Evolutionary conservation across 2,329 filamentous ascomycete genomes (phyloP).

Genomic region (Fusarium keratoplasticum): DNA sequence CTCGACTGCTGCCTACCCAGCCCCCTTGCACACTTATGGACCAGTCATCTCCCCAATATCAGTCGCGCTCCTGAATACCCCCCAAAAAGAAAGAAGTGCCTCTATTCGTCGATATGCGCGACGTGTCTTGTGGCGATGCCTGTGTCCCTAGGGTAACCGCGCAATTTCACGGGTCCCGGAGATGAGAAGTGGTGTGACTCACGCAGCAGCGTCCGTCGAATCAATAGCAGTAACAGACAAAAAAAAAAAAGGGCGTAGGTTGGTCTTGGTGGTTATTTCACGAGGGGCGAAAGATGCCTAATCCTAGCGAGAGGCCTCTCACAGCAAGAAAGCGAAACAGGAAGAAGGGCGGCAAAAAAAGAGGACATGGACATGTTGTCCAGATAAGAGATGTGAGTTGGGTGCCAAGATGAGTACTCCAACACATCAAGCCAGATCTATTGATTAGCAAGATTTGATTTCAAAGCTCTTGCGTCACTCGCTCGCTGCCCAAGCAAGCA

Average conservation of each 20-base stretch:
- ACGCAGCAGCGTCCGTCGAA: slow-evolving; percentile 8
- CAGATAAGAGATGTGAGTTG: not conserved
- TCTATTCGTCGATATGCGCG: not conserved
- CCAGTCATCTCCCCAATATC: not conserved
- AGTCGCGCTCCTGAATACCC: not conserved
- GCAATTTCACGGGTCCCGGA: slow-evolving; percentile 1
- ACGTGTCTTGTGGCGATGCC: slow-evolving; percentile 35
- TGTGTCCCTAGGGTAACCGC: slow-evolving; percentile 5
- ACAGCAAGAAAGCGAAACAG: not conserved
- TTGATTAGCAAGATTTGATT: slow-evolving; percentile 3
- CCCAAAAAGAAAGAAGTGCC: not conserved
- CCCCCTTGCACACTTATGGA: not conserved
- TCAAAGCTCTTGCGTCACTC: slow-evolving; percentile 13
- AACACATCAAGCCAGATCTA: not conserved
- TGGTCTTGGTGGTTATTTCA: not conserved
- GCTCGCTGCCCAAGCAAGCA: not conserved
- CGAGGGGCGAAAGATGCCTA: slow-evolving; percentile 20
- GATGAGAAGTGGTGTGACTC: slow-evolving; percentile 23
- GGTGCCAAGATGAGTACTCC: not conserved
- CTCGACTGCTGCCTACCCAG: slow-evolving; percentile 36
- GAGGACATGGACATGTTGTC: not conserved
- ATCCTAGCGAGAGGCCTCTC: slow-evolving; percentile 11
- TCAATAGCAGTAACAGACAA: not conserved
- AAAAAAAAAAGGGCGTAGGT: not conserved
- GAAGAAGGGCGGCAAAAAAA: not conserved